Conservation (phyloP, 352 stramenopile species). For the Globisporangium alternatum region DNA sequence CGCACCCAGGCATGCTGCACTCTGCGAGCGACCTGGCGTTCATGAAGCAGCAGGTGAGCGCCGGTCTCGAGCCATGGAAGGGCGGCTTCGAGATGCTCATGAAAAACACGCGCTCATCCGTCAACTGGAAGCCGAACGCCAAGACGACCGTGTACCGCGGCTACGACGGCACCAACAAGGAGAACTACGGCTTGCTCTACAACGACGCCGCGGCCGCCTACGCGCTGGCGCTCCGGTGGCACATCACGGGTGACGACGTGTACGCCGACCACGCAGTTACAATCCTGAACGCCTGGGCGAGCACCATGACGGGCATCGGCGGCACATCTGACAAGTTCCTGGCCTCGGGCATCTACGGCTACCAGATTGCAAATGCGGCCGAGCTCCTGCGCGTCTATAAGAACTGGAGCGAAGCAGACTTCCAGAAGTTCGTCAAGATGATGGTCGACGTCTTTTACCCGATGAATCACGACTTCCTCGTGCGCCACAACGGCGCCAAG, state of each 20-base stretch:
- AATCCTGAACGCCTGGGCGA: slow-evolving; percentile 20
- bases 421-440: slow-evolving; percentile 17
- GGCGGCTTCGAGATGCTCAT: slow-evolving; percentile 18
- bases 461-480: slow-evolving; percentile 25
- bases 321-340: slow-evolving; percentile 20
- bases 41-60: slow-evolving; percentile 17
- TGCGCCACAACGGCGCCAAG: slow-evolving; percentile 22
- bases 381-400: slow-evolving; percentile 18
- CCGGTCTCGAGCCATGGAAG: slow-evolving; percentile 20
- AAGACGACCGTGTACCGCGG: slow-evolving; percentile 15
- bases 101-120: slow-evolving; percentile 17
- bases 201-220: slow-evolving; percentile 20
- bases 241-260: slow-evolving; percentile 13
- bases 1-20: slow-evolving; percentile 21
- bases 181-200: slow-evolving; percentile 21
- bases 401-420: slow-evolving; percentile 9
- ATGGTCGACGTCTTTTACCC: slow-evolving; percentile 22
- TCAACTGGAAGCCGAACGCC: slow-evolving; percentile 11
- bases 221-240: slow-evolving; percentile 19
- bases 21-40: slow-evolving; percentile 16
- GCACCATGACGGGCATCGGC: slow-evolving; percentile 11
- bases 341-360: slow-evolving; percentile 23
- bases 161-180: slow-evolving; percentile 10
- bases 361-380: slow-evolving; percentile 22
- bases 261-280: slow-evolving; percentile 14